A percentile compares a stretch with the other conserved stretches of the same genome.
Evolutionary conservation across 495 filamentous ascomycete species (phyloP).

Genomic region (Aspergillus nanangensis): DNA sequence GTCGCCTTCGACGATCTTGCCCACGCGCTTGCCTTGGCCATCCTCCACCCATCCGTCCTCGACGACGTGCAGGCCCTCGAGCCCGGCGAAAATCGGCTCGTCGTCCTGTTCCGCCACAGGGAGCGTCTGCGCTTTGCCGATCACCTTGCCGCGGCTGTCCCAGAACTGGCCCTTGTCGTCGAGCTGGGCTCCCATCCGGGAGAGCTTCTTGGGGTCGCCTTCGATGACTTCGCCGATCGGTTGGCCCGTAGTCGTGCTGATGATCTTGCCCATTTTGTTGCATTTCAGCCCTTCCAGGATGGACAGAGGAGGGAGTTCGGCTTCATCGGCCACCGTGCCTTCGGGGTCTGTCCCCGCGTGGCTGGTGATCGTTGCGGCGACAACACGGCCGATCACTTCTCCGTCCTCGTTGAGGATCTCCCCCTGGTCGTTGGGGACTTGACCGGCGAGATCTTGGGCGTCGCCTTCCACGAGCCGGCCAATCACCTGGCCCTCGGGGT

Average conservation of each 20-base stretch:
- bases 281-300: conserved; percentile 56
- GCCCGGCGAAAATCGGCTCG: conserved; percentile 58
- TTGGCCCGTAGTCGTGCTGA: conserved; percentile 44
- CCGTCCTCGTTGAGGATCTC: no score
- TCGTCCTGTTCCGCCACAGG: conserved; percentile 56
- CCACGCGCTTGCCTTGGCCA: conserved; percentile 54
- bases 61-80: conserved; percentile 58
- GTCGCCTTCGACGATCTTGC: conserved; percentile 56
- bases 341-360: conserved; percentile 21
- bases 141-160: conserved; percentile 54
- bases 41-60: conserved; percentile 58
- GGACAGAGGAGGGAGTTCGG: conserved; percentile 49
- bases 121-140: conserved; percentile 54
- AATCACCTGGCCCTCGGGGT: no score
- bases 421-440: no score
- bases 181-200: conserved; percentile 49
- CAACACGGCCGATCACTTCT: conserved; percentile 15
- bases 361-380: conserved; percentile 10
- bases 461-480: conserved; percentile 23
- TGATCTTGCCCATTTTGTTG: conserved; percentile 60
- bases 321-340: conserved; percentile 26
- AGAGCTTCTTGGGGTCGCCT: conserved; percentile 55
- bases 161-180: conserved; percentile 62
- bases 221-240: conserved; percentile 56
- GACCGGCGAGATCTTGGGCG: conserved; percentile 24